Percentiles rank a stretch among this genome's conserved stretches.
Conservation (phyloP, 2,329 filamentous ascomycete genomes). For the Macrophomina pseudophaseolina region DNA sequence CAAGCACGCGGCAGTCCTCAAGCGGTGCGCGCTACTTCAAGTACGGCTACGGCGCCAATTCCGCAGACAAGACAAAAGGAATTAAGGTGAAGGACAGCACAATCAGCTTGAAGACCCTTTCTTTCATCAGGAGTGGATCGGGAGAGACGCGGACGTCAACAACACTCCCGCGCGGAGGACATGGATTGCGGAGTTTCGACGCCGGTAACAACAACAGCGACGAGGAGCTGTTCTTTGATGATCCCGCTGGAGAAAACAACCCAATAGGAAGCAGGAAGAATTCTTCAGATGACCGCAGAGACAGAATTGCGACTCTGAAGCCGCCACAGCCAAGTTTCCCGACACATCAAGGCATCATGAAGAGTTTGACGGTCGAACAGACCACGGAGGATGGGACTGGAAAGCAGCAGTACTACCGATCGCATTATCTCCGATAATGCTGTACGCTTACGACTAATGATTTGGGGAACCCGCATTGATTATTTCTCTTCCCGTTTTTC, state of each 20-base stretch:
- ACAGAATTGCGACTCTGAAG: not conserved
- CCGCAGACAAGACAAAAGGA: not conserved
- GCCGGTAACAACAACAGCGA: slow-evolving; percentile 1
- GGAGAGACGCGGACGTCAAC: slow-evolving; percentile 1
- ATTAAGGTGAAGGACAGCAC: slow-evolving; percentile 11
- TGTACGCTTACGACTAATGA: not conserved
- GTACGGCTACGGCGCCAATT: slow-evolving; percentile 20
- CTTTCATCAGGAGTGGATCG: not conserved
- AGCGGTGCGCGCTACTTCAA: slow-evolving; percentile 15
- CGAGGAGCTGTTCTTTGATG: slow-evolving; percentile 20
- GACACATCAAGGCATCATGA: slow-evolving; percentile 9
- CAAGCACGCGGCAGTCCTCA: not conserved
- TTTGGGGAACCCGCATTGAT: not conserved
- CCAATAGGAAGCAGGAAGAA: not conserved
- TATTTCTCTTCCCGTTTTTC: not conserved
- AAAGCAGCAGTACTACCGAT: slow-evolving; percentile 12
- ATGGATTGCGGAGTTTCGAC: not conserved
- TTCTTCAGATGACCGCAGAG: not conserved
- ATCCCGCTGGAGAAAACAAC: slow-evolving; percentile 2
- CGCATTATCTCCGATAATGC: slow-evolving; percentile 5
- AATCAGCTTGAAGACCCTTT: slow-evolving; percentile 13
- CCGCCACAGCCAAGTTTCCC: not conserved
- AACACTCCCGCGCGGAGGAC: not conserved
- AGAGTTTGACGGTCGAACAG: slow-evolving; percentile 20
- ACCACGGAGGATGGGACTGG: not conserved